A percentile compares a stretch with the other conserved stretches of the same genome.
phyloP scores from a whole-genome alignment of 805 yeast genomes.

The Wickerhamomyces queroliae region DNA sequence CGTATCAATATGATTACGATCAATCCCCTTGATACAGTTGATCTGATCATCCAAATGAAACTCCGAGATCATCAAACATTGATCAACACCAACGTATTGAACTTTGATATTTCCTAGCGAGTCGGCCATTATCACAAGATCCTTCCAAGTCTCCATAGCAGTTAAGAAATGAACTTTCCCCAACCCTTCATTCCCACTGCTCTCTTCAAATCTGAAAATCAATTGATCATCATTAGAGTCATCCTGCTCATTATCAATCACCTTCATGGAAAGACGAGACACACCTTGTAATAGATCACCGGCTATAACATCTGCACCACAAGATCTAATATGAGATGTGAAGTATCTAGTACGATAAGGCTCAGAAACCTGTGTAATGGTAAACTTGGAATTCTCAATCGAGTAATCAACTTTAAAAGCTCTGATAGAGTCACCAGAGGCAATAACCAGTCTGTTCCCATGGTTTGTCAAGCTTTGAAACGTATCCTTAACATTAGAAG shows the following conservation, averaged over 20 bases:
- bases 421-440: conserved; percentile 25
- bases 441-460: conserved; percentile 23
- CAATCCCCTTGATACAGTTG: conserved; percentile 16
- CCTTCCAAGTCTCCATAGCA: conserved; percentile 9
- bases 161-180: conserved; percentile 9
- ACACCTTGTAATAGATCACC: conserved; percentile 15
- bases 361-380: conserved; percentile 20
- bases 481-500: conserved; percentile 12
- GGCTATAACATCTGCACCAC: conserved; percentile 15
- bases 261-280: conserved; percentile 7
- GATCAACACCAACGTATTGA: neutral
- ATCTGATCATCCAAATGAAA: conserved; percentile 20
- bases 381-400: conserved; percentile 28
- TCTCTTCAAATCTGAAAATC: conserved; percentile 10
- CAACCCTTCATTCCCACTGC: conserved; percentile 1
- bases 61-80: conserved; percentile 3
- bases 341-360: conserved; percentile 8
- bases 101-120: conserved; percentile 12
- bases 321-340: conserved; percentile 10
- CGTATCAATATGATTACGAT: neutral
- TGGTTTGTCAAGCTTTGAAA: conserved; percentile 23
- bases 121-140: conserved; percentile 9
- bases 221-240: conserved; percentile 6
- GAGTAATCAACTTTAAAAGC: conserved; percentile 28
- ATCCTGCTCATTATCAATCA: conserved; percentile 5